Percentiles rank a stretch among this genome's conserved stretches.
These are phyloP conservation scores for Cercis canadensis DNA, from an alignment of 306 rosid species.

Conservation along the genomic window DNA sequence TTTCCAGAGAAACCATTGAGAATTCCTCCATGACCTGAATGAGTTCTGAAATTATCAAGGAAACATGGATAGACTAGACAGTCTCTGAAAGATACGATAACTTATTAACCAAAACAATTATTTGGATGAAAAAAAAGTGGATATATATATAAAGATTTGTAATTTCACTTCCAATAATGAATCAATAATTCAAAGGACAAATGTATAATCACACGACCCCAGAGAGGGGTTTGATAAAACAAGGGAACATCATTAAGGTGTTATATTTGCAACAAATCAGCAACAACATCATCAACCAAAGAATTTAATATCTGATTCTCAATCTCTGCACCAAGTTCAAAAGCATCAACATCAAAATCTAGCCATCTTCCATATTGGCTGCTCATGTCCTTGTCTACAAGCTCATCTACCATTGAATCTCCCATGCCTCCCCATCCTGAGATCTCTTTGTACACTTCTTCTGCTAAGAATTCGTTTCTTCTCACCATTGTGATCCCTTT, in stretches of 20 bases:
- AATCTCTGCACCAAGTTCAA: slow-evolving; percentile 67
- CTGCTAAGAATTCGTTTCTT: slow-evolving; percentile 71
- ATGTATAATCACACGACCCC: too few relatives aligned
- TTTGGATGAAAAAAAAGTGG: too few relatives aligned
- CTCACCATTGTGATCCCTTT: slow-evolving; percentile 72
- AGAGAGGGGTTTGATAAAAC: too few relatives aligned
- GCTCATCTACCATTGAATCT: slow-evolving; percentile 88
- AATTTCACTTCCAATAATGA: too few relatives aligned
- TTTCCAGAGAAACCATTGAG: too few relatives aligned
- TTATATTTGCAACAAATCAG: slow-evolving; percentile 53
- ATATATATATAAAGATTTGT: too few relatives aligned
- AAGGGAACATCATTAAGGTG: slow-evolving; percentile 11
- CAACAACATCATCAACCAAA: slow-evolving; percentile 70
- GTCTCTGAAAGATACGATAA: too few relatives aligned
- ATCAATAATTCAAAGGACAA: too few relatives aligned
- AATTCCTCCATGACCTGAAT: too few relatives aligned
- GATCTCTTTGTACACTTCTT: slow-evolving; percentile 77
- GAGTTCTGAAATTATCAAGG: too few relatives aligned
- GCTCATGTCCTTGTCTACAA: slow-evolving; percentile 92
- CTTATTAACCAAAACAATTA: too few relatives aligned
- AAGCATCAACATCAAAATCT: slow-evolving; percentile 71
- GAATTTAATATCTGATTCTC: slow-evolving; percentile 67
- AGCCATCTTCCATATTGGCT: slow-evolving; percentile 78
- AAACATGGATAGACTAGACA: too few relatives aligned
- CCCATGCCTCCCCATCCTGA: slow-evolving; percentile 69